phyloP scores from a whole-genome alignment of 2,329 filamentous ascomycete species.

The Aspergillus ibericus region DNA sequence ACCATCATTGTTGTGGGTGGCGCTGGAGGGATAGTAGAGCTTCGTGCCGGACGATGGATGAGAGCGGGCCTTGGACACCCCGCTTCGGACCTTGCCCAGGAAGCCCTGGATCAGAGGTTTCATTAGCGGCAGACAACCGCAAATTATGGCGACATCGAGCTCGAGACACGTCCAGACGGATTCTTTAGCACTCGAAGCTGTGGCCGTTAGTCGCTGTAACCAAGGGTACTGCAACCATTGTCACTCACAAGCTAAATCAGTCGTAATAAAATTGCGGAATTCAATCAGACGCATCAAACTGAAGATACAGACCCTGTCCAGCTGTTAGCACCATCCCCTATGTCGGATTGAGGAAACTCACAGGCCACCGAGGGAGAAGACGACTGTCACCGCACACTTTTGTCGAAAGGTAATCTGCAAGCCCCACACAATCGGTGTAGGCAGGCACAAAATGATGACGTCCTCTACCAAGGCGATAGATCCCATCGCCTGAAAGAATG shows the following conservation, averaged over 20 bases:
- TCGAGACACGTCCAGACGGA: slow-evolving; percentile 24
- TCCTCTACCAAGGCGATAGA: slow-evolving; percentile 15
- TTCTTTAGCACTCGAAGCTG: slow-evolving; percentile 23
- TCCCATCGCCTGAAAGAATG: slow-evolving; percentile 15
- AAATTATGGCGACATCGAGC: slow-evolving; percentile 23
- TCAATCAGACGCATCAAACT: slow-evolving; percentile 18
- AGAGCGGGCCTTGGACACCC: slow-evolving; percentile 9
- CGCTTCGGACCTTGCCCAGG: slow-evolving; percentile 8
- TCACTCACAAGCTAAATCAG: slow-evolving; percentile 11
- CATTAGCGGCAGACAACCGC: slow-evolving; percentile 21
- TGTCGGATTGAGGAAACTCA: background rate
- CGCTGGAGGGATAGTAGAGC: slow-evolving; percentile 4
- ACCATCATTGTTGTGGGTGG: slow-evolving; percentile 6
- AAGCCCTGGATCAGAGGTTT: slow-evolving; percentile 18
- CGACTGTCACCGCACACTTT: slow-evolving; percentile 10
- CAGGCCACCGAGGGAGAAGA: slow-evolving; percentile 15
- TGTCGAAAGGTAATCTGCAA: slow-evolving; percentile 12
- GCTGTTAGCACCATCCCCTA: background rate
- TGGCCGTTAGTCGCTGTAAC: background rate
- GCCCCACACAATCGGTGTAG: slow-evolving; percentile 10
- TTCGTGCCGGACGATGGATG: slow-evolving; percentile 2
- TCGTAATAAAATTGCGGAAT: slow-evolving; percentile 12
- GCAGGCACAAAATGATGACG: slow-evolving; percentile 10
- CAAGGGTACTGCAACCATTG: background rate
- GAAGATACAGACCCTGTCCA: slow-evolving; percentile 21